These are phyloP conservation scores for Gentiana macrophylla DNA, from an alignment of 257 asterid species.

Conservation along the genomic window DNA sequence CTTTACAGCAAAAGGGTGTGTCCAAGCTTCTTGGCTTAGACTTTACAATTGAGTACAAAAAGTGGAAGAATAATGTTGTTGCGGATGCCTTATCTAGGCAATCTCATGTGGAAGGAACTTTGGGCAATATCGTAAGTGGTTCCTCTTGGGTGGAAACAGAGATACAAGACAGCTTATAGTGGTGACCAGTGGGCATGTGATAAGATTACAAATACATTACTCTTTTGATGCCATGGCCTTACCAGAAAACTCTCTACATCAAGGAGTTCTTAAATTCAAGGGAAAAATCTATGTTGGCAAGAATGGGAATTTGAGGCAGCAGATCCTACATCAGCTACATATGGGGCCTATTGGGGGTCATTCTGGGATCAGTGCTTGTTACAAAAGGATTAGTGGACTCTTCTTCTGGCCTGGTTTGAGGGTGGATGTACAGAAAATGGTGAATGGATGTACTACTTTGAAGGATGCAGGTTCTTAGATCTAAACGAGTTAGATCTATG, in stretches of 20 bases:
- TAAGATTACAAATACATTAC: too few species aligned
- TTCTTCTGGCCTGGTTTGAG: not conserved
- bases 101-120: too few species aligned
- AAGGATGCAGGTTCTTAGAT: too few species aligned
- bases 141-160: too few species aligned
- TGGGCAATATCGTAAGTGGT: too few species aligned
- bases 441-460: not conserved
- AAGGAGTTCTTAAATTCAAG: too few species aligned
- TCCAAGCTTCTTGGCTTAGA: not conserved
- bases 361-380: too few species aligned
- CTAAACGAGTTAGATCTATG: too few species aligned
- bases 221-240: too few species aligned
- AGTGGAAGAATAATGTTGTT: not conserved
- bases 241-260: too few species aligned
- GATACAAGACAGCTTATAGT: not conserved
- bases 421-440: not conserved
- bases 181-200: not conserved
- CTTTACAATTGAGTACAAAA: not conserved
- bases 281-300: too few species aligned
- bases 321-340: not conserved
- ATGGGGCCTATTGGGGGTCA: too few species aligned
- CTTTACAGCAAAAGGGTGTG: not conserved
- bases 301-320: not conserved
- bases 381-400: not conserved
- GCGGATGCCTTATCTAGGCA: not conserved